A percentile compares a stretch with the other conserved stretches of the same genome.
These are phyloP conservation scores for Haematococcus lacustris DNA, from an alignment of 139 green algal genomes.

Conservation along the genomic window DNA sequence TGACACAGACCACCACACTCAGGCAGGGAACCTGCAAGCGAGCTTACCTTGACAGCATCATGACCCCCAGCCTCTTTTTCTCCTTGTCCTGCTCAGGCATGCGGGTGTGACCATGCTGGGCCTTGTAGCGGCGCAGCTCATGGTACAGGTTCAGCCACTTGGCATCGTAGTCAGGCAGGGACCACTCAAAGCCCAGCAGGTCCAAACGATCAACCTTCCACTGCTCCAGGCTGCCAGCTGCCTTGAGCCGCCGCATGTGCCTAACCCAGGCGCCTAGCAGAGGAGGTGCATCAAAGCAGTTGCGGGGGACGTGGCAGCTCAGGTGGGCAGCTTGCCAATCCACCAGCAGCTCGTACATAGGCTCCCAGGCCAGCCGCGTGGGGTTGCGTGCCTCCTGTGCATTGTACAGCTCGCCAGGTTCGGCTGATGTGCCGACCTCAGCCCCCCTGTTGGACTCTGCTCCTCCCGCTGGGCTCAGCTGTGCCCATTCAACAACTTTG, in stretches of 20 bases:
- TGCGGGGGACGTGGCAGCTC: conserved; percentile 21
- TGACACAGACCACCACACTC: background rate
- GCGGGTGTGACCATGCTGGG: conserved; percentile 15
- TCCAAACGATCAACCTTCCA: conserved; percentile 28
- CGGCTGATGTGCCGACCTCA: no score
- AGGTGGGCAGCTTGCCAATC: conserved; percentile 8
- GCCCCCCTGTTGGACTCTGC: no score
- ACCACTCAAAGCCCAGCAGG: conserved; percentile 25
- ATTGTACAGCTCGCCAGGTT: no score
- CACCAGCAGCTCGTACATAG: conserved; percentile 18
- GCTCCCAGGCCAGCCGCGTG: conserved; percentile 9
- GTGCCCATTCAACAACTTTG: no score
- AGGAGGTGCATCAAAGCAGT: conserved; percentile 28
- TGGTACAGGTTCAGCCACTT: conserved; percentile 29
- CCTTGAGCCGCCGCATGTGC: conserved; percentile 14
- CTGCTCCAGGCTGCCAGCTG: conserved; percentile 16
- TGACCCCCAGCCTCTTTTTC: background rate
- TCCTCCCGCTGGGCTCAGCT: no score
- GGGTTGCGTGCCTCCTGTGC: conserved; percentile 11
- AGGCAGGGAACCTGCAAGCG: background rate
- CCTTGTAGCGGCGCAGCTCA: conserved; percentile 17
- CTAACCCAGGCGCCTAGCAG: conserved; percentile 28
- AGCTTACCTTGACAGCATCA: background rate
- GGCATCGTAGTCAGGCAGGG: conserved; percentile 14
- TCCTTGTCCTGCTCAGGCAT: background rate